Conservation (phyloP, 768 basidiomycete species). For the Russula sp. region DNA sequence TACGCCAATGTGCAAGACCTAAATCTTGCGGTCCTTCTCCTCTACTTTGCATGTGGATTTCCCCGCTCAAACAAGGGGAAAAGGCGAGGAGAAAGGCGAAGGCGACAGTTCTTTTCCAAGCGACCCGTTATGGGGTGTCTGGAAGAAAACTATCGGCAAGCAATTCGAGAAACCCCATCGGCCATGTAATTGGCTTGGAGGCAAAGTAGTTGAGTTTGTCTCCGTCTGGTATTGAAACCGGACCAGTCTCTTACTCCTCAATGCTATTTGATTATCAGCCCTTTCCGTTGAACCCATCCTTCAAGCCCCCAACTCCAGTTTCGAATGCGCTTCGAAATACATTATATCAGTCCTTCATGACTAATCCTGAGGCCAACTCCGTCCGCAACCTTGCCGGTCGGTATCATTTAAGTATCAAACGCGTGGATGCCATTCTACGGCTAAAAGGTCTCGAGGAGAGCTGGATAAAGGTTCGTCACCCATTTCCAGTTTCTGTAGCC, state of each 20-base stretch:
- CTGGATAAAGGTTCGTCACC: conserved; percentile 64
- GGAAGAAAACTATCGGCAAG: conserved; percentile 23
- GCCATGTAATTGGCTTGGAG: conserved; percentile 63
- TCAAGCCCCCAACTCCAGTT: conserved; percentile 74
- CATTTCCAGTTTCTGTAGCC: conserved; percentile 10
- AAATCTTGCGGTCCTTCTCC: neutral
- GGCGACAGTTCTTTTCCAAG: conserved; percentile 25
- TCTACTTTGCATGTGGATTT: conserved; percentile 1
- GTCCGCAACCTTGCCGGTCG: conserved; percentile 59
- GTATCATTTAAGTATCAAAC: conserved; percentile 68
- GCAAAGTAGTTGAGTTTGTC: conserved; percentile 50
- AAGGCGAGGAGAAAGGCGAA: conserved; percentile 19
- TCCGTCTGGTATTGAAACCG: conserved; percentile 17
- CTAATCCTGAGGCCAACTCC: conserved; percentile 53
- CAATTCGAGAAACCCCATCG: conserved; percentile 24
- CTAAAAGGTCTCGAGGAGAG: conserved; percentile 73
- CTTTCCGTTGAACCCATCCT: conserved; percentile 82
- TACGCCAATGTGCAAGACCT: conserved; percentile 8
- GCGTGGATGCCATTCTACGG: conserved; percentile 78
- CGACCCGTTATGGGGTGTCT: conserved; percentile 13
- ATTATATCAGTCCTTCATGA: conserved; percentile 61
- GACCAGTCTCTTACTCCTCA: conserved; percentile 21
- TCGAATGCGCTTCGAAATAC: conserved; percentile 55
- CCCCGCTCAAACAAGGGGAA: neutral
- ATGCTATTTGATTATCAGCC: conserved; percentile 49